phyloP scores from a whole-genome alignment of 345 rosid species.

The Sonneratia caseolaris region DNA sequence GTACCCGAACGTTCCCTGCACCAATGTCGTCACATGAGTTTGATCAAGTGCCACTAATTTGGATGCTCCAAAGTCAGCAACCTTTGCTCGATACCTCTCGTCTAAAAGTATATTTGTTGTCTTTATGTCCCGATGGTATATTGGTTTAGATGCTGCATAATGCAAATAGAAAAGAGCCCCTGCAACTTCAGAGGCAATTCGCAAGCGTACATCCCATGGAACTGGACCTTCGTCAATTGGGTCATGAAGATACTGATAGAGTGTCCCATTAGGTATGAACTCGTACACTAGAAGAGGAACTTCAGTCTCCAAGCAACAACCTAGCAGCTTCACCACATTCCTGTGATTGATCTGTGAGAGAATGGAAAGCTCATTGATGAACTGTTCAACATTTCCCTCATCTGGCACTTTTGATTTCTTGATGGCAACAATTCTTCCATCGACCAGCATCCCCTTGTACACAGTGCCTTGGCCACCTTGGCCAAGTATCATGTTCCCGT shows the following conservation, averaged over 20 bases:
- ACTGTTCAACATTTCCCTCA: background rate
- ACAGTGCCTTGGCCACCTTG: constrained; percentile 6
- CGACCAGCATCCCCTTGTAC: constrained; percentile 3
- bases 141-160: constrained; percentile 8
- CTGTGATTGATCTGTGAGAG: constrained; percentile 2
- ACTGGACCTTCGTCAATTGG: background rate
- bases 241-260: constrained; percentile 5
- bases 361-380: background rate
- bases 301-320: constrained; percentile 3
- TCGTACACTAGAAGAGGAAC: constrained; percentile 7
- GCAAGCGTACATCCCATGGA: constrained; percentile 13
- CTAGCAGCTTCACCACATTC: background rate
- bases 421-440: constrained; percentile 3
- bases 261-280: constrained; percentile 12
- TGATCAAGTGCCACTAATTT: background rate
- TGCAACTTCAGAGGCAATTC: constrained; percentile 4
- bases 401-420: background rate
- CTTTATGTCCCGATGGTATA: constrained; percentile 12
- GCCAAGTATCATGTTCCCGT: background rate
- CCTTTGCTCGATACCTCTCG: constrained; percentile 2
- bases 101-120: constrained; percentile 10
- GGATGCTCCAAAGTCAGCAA: constrained; percentile 9
- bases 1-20: constrained; percentile 11
- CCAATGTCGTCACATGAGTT: constrained; percentile 7
- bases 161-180: constrained; percentile 9